Conservation (phyloP, 495 filamentous ascomycete genomes). For the Hypomontagnella submonticulosa region DNA sequence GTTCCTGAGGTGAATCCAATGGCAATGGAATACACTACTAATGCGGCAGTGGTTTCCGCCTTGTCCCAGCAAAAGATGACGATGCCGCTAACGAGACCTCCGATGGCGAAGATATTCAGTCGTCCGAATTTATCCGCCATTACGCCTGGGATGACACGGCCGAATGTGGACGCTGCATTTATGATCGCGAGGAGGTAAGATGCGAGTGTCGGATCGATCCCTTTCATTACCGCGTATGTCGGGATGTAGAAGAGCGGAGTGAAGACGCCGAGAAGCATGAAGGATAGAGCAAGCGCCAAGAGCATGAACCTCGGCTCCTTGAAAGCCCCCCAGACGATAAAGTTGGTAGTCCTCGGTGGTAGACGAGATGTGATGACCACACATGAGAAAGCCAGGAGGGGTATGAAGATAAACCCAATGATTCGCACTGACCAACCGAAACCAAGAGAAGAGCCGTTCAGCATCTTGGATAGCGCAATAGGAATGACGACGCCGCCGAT, state of each 20-base stretch:
- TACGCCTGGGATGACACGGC: constrained; percentile 66
- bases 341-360: constrained; percentile 54
- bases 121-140: constrained; percentile 65
- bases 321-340: constrained; percentile 58
- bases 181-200: constrained; percentile 66
- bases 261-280: constrained; percentile 63
- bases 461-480: constrained; percentile 55
- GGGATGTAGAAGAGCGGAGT: constrained; percentile 68
- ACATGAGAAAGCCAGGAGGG: constrained; percentile 58
- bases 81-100: constrained; percentile 51
- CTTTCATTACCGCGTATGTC: constrained; percentile 59
- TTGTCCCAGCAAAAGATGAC: constrained; percentile 57
- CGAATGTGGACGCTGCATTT: constrained; percentile 65
- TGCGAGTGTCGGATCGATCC: constrained; percentile 60
- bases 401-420: constrained; percentile 65
- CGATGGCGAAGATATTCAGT: constrained; percentile 58
- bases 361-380: constrained; percentile 57
- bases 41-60: constrained; percentile 45
- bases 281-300: constrained; percentile 55
- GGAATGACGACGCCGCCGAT: constrained; percentile 67
- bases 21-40: constrained; percentile 55
- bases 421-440: constrained; percentile 72
- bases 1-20: constrained; percentile 58
- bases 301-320: constrained; percentile 50
- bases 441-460: constrained; percentile 54